Base-by-base conservation (phyloP, 257 asterid genomes). In the Solanum neorickii region DNA sequence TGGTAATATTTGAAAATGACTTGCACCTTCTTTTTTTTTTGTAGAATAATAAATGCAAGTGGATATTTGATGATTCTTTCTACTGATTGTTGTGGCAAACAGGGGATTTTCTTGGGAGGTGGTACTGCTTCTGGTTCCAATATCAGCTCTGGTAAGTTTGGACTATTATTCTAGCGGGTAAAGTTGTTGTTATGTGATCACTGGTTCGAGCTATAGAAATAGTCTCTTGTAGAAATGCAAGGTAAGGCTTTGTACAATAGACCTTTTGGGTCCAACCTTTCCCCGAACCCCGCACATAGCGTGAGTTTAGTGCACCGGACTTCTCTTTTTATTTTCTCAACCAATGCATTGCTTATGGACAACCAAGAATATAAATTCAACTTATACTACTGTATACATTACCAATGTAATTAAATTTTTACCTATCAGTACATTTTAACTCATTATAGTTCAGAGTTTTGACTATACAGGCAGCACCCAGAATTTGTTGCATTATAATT, bases 91-190 rank as follows among this genome's bases (percentile, higher is more conserved):
- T 88, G 16, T 73, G 68, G 77, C 89, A 82, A 85, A 87, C 94
- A 96, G 99, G 99, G 98, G 82, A 88, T 94, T 89, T 90, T 94
- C 90, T 83, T 95, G 91, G 98, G 97, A 88, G 98, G 96, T 73
- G 97, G 98, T 90, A 96, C 92, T 88, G 88, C 88, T 87, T 88
- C 94, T 89, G 91, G 93, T 92, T 96, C 97, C 76, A 93, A 91
- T 92, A 88, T 93, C 87, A 95, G 97, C 93, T 94, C 98, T 73
- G 99, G 99, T 94, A 92, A 88, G 91, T 82, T 47, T 80, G 68
- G 15, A 47, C 68, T 80, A 29, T 47, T 46, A 73, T 73, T 4
- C 5, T 73, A 15, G 29, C 27, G 0, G 33, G 16, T 65, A 65
- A 65, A n/a, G 4, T 65, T 65, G 16, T 12, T n/a, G 18, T 12